Conservation (phyloP, 345 rosid genomes). For the Eucalyptus marginata region DNA sequence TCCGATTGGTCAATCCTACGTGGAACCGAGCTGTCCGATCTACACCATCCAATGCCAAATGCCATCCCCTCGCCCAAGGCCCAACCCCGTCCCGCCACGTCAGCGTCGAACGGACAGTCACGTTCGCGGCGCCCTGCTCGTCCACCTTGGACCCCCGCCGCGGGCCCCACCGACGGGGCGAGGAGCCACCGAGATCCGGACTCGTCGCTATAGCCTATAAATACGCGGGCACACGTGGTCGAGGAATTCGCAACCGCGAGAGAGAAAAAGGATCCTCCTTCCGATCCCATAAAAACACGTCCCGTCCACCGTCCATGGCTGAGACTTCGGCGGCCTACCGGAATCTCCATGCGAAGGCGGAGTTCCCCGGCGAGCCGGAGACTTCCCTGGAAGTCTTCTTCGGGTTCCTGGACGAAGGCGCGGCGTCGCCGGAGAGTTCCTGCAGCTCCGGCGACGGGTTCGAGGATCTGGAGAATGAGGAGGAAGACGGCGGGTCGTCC, state of each 20-base stretch:
- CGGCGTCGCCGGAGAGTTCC: slow-evolving; percentile 5
- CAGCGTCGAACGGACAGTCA: neutral
- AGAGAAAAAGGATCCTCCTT: neutral
- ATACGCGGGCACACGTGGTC: neutral
- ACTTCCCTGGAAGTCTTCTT: slow-evolving; percentile 46
- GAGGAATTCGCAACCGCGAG: neutral
- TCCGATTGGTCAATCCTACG: slow-evolving; percentile 24
- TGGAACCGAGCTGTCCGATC: slow-evolving; percentile 29
- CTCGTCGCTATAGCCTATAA: neutral
- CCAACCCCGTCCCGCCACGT: slow-evolving; percentile 18
- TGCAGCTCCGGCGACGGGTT: neutral
- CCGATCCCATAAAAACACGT: neutral
- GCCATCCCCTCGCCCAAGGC: neutral
- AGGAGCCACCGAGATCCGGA: neutral
- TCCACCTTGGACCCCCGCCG: slow-evolving; percentile 21
- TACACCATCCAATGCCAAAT: neutral
- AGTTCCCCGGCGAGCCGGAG: slow-evolving; percentile 41
- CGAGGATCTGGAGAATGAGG: slow-evolving; percentile 13
- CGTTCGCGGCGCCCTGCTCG: slow-evolving; percentile 47
- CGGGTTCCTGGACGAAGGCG: slow-evolving; percentile 37
- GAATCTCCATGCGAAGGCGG: neutral
- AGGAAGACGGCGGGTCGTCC: neutral
- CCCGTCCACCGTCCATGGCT: neutral
- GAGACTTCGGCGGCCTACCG: slow-evolving; percentile 5
- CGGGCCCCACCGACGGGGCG: slow-evolving; percentile 2